Evolutionary conservation across 140 eudicot species (phyloP), one percentile per base, ranked within the genome.

Genomic region (Erigeron philadelphicus): DNA sequence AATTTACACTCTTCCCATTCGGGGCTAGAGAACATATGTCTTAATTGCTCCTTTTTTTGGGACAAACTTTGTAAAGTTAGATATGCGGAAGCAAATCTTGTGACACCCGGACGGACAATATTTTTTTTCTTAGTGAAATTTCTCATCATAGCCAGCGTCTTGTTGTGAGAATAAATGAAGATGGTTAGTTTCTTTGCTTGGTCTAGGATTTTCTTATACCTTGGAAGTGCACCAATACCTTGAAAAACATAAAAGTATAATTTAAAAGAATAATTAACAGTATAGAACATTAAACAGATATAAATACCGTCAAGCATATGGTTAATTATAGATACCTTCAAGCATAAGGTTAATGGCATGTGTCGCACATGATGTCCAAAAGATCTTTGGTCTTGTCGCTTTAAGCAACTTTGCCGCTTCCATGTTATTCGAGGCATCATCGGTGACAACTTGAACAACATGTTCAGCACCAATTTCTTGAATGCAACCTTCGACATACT

Each of bases 21-120:
- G 3, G 10, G 10, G 11, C 49, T 45, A 45, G 11, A 9, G 3
- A 45, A 45, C 49, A 45, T 45, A 45, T 41, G 49, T 11, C 49
- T 45, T 8, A 11, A 11, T 45, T 7, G 49, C 49, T 45, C 49
- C 11, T 45, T 45, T 7, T 45, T 45, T 45, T 5, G 55, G 41
- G 54, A 7, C 38, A 43, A 64, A 17, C 69, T 64, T 64, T 64
- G 54, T 7, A 46, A 46, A 46, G 71, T 66, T 12, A 66, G 71
- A 66, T 46, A 66, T 66, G 43, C 19, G 12, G 44, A 66, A 66
- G 71, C 46, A 47, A 66, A 67, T 49, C 60, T 47, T 11, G 61
- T 49, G 19, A 67, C 61, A 11, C 47, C 15, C 12, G 72, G 60
- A 13, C 31, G 11, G 15, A 67, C 61, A 48, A 66, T 48, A 66